Percentiles rank a stretch among this genome's conserved stretches.
These are phyloP conservation scores for Glonium stellatum DNA, from an alignment of 495 filamentous ascomycete genomes.

Conservation along the genomic window DNA sequence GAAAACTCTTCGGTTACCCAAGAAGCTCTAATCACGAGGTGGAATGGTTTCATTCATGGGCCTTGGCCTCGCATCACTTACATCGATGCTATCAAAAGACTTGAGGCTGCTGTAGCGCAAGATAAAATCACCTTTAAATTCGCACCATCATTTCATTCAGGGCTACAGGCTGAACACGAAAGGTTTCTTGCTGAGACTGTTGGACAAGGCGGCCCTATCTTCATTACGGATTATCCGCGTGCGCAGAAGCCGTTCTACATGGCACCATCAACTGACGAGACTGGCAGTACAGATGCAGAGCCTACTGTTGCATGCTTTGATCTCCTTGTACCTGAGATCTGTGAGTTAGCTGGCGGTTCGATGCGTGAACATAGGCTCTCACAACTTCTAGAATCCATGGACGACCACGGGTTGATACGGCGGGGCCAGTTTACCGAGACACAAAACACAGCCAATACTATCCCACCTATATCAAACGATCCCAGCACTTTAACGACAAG, in stretches of 20 bases:
- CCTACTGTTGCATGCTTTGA: slow-evolving; percentile 89
- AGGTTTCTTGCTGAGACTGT: slow-evolving; percentile 71
- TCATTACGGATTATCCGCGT: slow-evolving; percentile 86
- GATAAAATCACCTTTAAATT: slow-evolving; percentile 53
- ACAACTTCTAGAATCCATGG: slow-evolving; percentile 68
- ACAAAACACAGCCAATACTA: no score
- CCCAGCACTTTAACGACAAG: slow-evolving; percentile 8
- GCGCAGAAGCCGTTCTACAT: slow-evolving; percentile 95
- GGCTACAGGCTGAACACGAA: slow-evolving; percentile 88
- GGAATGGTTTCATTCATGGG: slow-evolving; percentile 55
- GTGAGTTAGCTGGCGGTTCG: slow-evolving; percentile 87
- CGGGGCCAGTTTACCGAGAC: no score
- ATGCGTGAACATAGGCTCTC: slow-evolving; percentile 82
- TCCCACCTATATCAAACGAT: not conserved
- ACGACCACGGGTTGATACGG: slow-evolving; percentile 47
- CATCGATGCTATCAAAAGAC: slow-evolving; percentile 60
- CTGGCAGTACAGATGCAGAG: slow-evolving; percentile 14
- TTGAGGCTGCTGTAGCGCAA: slow-evolving; percentile 53
- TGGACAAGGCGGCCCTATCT: slow-evolving; percentile 66
- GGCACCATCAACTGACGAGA: slow-evolving; percentile 48
- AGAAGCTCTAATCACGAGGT: slow-evolving; percentile 56
- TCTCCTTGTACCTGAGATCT: slow-evolving; percentile 79
- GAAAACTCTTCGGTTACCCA: slow-evolving; percentile 33
- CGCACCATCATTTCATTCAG: slow-evolving; percentile 60
- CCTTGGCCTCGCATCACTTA: slow-evolving; percentile 85